Base-by-base conservation (phyloP, 2,329 filamentous ascomycete genomes). In the Trichoderma asperellum region DNA sequence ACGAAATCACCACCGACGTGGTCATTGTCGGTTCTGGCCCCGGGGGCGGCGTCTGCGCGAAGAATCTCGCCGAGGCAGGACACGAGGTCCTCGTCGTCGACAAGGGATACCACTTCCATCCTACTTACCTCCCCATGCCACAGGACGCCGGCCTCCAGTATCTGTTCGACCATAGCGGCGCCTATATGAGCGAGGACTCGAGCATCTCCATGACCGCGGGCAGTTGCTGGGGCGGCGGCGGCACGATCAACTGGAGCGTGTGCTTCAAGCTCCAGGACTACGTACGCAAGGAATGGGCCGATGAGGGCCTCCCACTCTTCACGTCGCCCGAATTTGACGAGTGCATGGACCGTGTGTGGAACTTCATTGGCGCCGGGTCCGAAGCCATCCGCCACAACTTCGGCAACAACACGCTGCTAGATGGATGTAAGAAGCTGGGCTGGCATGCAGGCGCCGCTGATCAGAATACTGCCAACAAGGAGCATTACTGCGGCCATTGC, bases 1-100 rank as follows among this genome's bases (percentile, higher is more conserved):
- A 89, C 71, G 84, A 85, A 3, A 81, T 96, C 49, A 88, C 93
- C 66, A 91, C 92, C 0, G 95, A 97, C 77, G 88, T 97, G 0
- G 88, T 97, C 52, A 89, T 97, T 69, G 86, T 97, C 24, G 94
- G 94, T 2, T 96, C 92, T 47, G 94, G 94, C 34, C 96, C 92
- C 74, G 94, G 94, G 71, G 94, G 92, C 52, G 92, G 86, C 11
- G 93, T 97, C 0, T 88, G 86, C 43, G 94, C 94, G 29, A 94
- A 94, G 79, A 91, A 92, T 62, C 82, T 97, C 1, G 88, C 94
- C 11, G 90, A 94, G 78, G 91, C 90, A 0, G 92, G 92, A 4
- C 84, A 92, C 72, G 83, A 84, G 24, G 93, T 97, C 34, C 78
- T 97, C 4, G 92, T 97, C 0, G 89, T 93, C 3, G 93, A 96